Percentiles rank a stretch among this genome's conserved stretches.
Evolutionary conservation across 495 filamentous ascomycete genomes (phyloP).

Genomic region (Choiromyces venosus): DNA sequence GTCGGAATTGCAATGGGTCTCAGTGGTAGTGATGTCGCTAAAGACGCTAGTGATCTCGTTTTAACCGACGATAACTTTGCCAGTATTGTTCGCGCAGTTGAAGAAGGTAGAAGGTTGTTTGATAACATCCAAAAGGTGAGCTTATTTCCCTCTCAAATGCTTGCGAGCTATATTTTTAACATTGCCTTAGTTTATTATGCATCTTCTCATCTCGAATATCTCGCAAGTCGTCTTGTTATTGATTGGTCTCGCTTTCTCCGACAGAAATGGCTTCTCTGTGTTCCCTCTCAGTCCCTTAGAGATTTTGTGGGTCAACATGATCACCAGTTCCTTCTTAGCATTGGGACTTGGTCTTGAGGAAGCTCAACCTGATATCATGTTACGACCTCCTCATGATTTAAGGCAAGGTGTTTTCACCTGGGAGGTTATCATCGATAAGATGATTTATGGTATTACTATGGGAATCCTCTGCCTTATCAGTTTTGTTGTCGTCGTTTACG

Average conservation of each 20-base stretch:
- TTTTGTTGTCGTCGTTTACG: constrained; percentile 52
- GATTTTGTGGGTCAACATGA: constrained; percentile 59
- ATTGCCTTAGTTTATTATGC: constrained; percentile 51
- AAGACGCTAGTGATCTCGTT: constrained; percentile 76
- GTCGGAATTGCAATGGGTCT: constrained; percentile 81
- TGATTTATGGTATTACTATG: constrained; percentile 55
- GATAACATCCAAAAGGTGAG: constrained; percentile 62
- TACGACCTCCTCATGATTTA: constrained; percentile 51
- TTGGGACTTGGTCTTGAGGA: constrained; percentile 56
- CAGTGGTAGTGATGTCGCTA: constrained; percentile 75
- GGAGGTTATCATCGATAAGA: constrained; percentile 55
- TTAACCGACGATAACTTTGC: constrained; percentile 81
- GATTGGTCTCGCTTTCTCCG: constrained; percentile 56
- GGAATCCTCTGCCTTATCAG: constrained; percentile 52
- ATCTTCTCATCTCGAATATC: constrained; percentile 56
- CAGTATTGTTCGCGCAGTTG: constrained; percentile 63
- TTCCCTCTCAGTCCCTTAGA: constrained; percentile 56
- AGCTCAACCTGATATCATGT: constrained; percentile 54
- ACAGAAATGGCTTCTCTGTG: constrained; percentile 48
- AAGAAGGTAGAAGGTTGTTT: constrained; percentile 60
- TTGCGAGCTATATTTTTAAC: constrained; percentile 10
- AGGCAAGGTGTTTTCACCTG: constrained; percentile 53
- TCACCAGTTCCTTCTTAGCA: constrained; percentile 55
- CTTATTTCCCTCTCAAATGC: constrained; percentile 4
- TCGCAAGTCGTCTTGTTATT: constrained; percentile 54